Evolutionary conservation across 148 eudicot genomes (phyloP), one percentile per base, ranked within the genome.

Genomic region (Persicaria tinctoria): DNA sequence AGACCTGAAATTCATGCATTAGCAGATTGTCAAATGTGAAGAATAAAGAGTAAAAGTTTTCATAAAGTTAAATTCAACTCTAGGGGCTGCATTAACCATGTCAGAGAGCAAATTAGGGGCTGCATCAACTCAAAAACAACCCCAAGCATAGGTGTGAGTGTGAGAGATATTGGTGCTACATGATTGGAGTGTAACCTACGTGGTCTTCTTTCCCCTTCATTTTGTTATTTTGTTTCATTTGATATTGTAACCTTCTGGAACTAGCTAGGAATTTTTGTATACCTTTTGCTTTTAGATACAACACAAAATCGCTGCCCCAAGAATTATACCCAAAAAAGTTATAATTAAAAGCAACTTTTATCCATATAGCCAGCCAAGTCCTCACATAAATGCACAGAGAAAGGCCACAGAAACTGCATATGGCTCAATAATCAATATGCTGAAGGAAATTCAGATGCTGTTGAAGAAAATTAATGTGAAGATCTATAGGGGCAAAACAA

Each of bases 1-100:
- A 13, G 49, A 70, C 78, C 84, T 79, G 80, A 68, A 70, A 74
- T 69, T 55, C 60, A 72, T 13, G 49, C 6, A 41, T 12, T 3
- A 68, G 48, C 75, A 72, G 75, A 50, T 17, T 49, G 54, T 49
- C 75, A 72, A 50, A 59, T 72, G 27, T 49, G 60, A 72, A 50
- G 57, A 17, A 51, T 18, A 20, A 27, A 20, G 44, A 50, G 54
- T 50, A 11, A 27, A 13, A 3, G 1, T 27, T 70, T 18, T 50
- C 10, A 32, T 50, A 72, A 20, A 5, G 11, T 4, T 41, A 46
- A 68, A 44, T 68, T 6, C 16, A 27, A 64, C 11, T 27, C 70
- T 64, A 55, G 20, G 60, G 20, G 18, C 16, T 63, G 45, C 32
- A 3, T 18, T 46, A 70, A n/a, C 8, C 8, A 46, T 13, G 13